Base-by-base conservation (phyloP, 2,329 filamentous ascomycete genomes). In the Trichoderma brevicompactum region DNA sequence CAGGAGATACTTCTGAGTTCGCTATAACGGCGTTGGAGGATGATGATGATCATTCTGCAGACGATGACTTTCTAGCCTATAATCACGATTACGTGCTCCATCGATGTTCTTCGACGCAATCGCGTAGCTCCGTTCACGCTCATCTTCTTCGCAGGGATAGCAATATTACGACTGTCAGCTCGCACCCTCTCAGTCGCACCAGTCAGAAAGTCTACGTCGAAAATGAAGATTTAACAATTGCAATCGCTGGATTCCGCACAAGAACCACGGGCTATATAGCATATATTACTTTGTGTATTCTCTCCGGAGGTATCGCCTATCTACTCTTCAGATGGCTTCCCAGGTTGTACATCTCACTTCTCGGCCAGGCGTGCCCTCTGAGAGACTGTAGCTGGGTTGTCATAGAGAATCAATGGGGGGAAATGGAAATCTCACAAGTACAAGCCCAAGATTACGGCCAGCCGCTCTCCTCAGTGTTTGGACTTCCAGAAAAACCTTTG, bases 331-430 rank as follows among this genome's bases (percentile, higher is more conserved):
- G 93, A 68, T 99, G 95, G 95, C 77, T 98, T 61, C 96, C 95
- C 5, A 86, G 88, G 66, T 96, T 92, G 92, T 88, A 92, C 71
- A 89, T 98, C 56, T 85, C 84, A 55, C 75, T 98, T 48, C 82
- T 92, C 46, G 95, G 95, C 34, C 85, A 81, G 61, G 80, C 88
- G 5, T 86, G 86, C 15, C 82, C 91, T 2, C 81, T 99, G 36
- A 83, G 85, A 62, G 86, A 91, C 63, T 95, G 92, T 72, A 84
- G 91, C 66, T 99, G 96, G 95, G 89, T 97, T 49, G 94, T 96
- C 34, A 86, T 98, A 69, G 95, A 97, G 84, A 97, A 99, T 73
- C 93, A 98, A 83, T 98, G 95, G 94, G 91, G 91, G 56, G 94
- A 98, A 77, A 91, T 98, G 76, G 83, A 85, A 12, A 86, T 95